A percentile compares a stretch with the other conserved stretches of the same genome.
These are phyloP conservation scores for Citrus sinensis DNA, from an alignment of 345 rosid species.

Conservation along the genomic window DVS_A1.0 CM039167.1:5279501-5280000, in stretches of 20 bases:
- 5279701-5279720: slow-evolving; percentile 17
- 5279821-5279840: too few species aligned
- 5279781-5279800: too few species aligned
- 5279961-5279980: background rate
- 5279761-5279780: slow-evolving; percentile 5
- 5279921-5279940: too few species aligned
- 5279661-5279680: slow-evolving; percentile 5
- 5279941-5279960: slow-evolving; percentile 13
- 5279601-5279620: slow-evolving; percentile 21
- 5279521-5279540: background rate
- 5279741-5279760: slow-evolving; percentile 10
- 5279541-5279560: background rate
- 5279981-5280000: slow-evolving; percentile 2
- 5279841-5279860: background rate
- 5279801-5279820: background rate
- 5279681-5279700: slow-evolving; percentile 11
- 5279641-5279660: slow-evolving; percentile 13
- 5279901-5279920: too few species aligned
- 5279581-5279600: background rate
- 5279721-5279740: slow-evolving; percentile 45
- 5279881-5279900: too few species aligned
- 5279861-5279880: background rate
- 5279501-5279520: background rate
- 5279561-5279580: slow-evolving; percentile 13
- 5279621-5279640: slow-evolving; percentile 49